Evolutionary conservation across 2,329 filamentous ascomycete species (phyloP), one percentile per base, ranked within the genome.

Genomic region (Trichoderma cornu-damae): DNA sequence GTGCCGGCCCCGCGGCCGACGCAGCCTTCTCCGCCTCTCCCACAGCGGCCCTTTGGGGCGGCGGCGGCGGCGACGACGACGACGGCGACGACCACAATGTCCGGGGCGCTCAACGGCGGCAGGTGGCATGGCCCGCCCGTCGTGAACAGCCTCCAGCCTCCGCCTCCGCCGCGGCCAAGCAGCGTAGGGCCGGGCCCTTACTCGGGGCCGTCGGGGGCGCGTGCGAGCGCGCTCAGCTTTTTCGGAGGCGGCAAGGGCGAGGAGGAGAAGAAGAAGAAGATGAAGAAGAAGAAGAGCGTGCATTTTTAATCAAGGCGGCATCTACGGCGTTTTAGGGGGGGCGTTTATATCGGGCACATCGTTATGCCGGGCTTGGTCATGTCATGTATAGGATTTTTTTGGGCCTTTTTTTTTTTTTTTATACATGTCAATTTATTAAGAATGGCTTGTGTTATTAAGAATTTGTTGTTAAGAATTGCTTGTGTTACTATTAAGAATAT

Each of bases 271-370:
- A 67, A 69, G 50, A 74, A 74, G 65, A 73, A 75, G 67, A 62
- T 73, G 49, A 70, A 73, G 57, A 79, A 79, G 71, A 79, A 79
- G 71, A 71, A 75, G 57, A 79, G 77, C 55, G 69, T 73, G 57
- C 73, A 78, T 62, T 78, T 79, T 59, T 78, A 60, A n/a, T n/a
- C n/a, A n/a, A n/a, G 49, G 49, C 9, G 18, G 37, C n/a, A 4
- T 37, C 16, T 7, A 42, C 3, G 50, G 50, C 50, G 50, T 35
- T 53, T 30, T 22, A 6, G 8, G 30, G 20, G 38, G 20, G 20
- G 38, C 4, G 2, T 46, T 28, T 6, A 16, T n/a, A n/a, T n/a
- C n/a, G n/a, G n/a, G n/a, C n/a, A n/a, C n/a, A n/a, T n/a, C n/a
- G n/a, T 28, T 9, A 46, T 46, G 30, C 42, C 6, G 14, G 24